phyloP scores from a whole-genome alignment of 495 filamentous ascomycete genomes.

The Xylaria acuta region DNA sequence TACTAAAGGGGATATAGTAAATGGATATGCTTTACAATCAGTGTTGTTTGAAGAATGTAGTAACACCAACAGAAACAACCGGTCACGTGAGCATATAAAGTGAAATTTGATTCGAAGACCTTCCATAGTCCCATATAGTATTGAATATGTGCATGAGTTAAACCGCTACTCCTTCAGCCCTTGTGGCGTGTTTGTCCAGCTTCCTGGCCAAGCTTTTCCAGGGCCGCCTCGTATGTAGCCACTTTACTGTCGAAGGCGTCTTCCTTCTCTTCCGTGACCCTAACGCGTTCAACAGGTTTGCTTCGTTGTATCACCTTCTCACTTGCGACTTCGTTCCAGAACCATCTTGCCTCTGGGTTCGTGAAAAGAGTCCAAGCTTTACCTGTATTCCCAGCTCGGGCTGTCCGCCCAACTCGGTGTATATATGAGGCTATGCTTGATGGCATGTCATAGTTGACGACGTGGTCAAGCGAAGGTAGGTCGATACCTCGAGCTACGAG shows the following conservation, averaged over 20 bases:
- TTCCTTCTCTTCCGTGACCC: slow-evolving; percentile 59
- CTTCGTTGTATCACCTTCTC: slow-evolving; percentile 41
- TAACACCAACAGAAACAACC: not conserved
- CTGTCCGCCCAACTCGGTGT: slow-evolving; percentile 91
- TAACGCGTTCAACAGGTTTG: slow-evolving; percentile 47
- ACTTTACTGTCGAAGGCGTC: slow-evolving; percentile 60
- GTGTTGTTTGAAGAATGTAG: too few relatives aligned
- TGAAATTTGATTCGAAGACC: not conserved
- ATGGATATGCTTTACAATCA: too few relatives aligned
- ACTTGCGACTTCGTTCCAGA: slow-evolving; percentile 77
- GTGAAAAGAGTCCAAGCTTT: slow-evolving; percentile 83
- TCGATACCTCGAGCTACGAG: slow-evolving; percentile 94
- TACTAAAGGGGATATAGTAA: too few relatives aligned
- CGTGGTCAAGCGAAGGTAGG: slow-evolving; percentile 75
- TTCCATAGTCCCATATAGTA: not conserved
- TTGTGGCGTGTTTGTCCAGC: slow-evolving; percentile 37
- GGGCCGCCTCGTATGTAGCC: slow-evolving; percentile 64
- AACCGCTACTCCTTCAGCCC: not conserved
- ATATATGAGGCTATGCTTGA: slow-evolving; percentile 81
- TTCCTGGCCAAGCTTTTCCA: slow-evolving; percentile 58
- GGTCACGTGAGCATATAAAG: not conserved
- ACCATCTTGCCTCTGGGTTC: slow-evolving; percentile 82
- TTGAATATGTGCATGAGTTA: not conserved
- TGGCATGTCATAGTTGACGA: slow-evolving; percentile 95
- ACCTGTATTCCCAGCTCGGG: slow-evolving; percentile 78